Conservation (phyloP, 2,329 filamentous ascomycete genomes). For the Zopfia rhizophila region DNA sequence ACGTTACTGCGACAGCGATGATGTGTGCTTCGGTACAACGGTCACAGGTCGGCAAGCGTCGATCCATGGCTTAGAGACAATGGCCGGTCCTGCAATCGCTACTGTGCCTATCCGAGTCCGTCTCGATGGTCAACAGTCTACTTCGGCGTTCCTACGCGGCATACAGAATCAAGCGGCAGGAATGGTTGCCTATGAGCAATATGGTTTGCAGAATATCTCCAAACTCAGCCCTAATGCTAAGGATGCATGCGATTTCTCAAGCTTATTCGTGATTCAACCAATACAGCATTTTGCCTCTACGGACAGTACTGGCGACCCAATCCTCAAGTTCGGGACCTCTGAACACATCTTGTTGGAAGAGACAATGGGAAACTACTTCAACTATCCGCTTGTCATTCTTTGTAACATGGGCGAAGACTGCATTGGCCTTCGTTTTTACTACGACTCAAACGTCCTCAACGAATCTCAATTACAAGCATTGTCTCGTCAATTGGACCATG, state of each 20-base stretch:
- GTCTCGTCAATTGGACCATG: too few relatives aligned
- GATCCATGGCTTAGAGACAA: conserved; percentile 3
- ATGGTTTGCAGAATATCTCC: conserved; percentile 37
- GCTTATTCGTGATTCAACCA: too few relatives aligned
- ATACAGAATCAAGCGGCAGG: conserved; percentile 4
- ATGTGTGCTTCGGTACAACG: conserved; percentile 6
- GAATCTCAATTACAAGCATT: too few relatives aligned
- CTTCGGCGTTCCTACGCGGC: background rate
- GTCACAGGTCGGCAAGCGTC: conserved; percentile 6
- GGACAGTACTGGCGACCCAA: too few relatives aligned
- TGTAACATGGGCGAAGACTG: too few relatives aligned
- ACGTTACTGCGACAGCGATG: background rate
- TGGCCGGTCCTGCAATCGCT: conserved; percentile 5
- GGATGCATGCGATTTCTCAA: conserved; percentile 63
- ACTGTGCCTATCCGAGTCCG: conserved; percentile 11
- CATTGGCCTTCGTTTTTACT: too few relatives aligned
- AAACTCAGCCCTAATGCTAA: conserved; percentile 59
- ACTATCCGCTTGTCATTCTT: too few relatives aligned
- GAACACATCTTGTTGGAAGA: too few relatives aligned
- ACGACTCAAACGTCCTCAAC: too few relatives aligned
- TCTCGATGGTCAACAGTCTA: conserved; percentile 4
- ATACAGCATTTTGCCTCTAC: too few relatives aligned
- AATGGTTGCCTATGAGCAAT: conserved; percentile 25
- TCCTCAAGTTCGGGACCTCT: too few relatives aligned
- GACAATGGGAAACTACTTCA: too few relatives aligned